These are phyloP conservation scores for Ustilago loliicola DNA, from an alignment of 1,284 basidiomycete genomes.

Conservation along the genomic window DNA sequence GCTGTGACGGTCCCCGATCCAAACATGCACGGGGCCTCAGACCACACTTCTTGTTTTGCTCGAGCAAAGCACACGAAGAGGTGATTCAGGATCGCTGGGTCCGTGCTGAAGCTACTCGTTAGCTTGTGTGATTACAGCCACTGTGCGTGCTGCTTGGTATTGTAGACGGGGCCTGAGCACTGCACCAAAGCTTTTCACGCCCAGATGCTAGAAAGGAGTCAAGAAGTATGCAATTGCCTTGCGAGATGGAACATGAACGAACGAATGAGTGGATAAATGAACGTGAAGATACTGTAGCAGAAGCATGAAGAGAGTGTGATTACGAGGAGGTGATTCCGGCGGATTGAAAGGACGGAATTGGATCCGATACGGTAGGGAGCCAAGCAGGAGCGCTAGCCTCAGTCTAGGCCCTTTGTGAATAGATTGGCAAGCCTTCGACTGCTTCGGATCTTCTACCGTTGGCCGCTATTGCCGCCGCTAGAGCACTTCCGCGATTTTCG, in stretches of 20 bases:
- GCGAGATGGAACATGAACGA: not conserved
- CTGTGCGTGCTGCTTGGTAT: not conserved
- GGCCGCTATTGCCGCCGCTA: too few species aligned
- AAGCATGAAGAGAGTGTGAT: not conserved
- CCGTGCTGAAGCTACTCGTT: not conserved
- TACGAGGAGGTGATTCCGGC: not conserved
- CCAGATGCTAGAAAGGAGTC: not conserved
- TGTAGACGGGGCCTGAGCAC: not conserved
- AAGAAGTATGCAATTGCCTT: not conserved
- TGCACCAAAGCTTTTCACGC: not conserved
- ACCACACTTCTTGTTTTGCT: not conserved
- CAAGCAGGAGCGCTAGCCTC: constrained; percentile 20
- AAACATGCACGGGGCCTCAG: too few species aligned
- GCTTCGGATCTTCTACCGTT: not conserved
- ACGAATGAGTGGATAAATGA: not conserved
- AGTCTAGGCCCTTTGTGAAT: not conserved
- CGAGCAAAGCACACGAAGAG: not conserved
- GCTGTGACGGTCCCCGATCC: not conserved
- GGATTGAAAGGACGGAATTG: not conserved
- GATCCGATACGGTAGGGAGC: not conserved
- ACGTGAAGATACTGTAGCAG: not conserved
- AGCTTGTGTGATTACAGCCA: not conserved
- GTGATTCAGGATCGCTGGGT: not conserved
- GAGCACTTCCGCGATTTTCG: too few species aligned
- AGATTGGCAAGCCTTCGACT: constrained; percentile 16